phyloP scores from a whole-genome alignment of 2,329 filamentous ascomycete genomes.

The Fusarium citri region DNA sequence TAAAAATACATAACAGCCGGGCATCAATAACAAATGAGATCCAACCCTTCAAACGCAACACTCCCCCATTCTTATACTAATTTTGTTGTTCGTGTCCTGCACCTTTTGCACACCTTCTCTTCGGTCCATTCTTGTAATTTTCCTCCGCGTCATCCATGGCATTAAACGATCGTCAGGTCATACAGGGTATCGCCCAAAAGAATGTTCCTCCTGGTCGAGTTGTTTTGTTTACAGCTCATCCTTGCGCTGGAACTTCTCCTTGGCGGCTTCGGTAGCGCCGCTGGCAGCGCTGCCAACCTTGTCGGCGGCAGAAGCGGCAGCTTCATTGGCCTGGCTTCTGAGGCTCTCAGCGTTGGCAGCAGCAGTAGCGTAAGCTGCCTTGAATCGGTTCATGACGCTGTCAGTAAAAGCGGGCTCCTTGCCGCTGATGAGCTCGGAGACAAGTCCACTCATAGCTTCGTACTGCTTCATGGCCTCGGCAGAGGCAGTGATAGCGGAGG shows the following conservation, averaged over 20 bases:
- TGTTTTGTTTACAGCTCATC: constrained; percentile 55
- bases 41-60: constrained; percentile 40
- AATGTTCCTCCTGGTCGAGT: constrained; percentile 36
- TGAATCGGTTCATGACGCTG: constrained; percentile 78
- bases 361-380: constrained; percentile 77
- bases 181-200: constrained; percentile 47
- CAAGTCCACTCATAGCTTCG: constrained; percentile 74
- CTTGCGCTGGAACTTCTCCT: constrained; percentile 52
- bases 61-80: constrained; percentile 15
- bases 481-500: constrained; percentile 70
- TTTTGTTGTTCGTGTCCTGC: constrained; percentile 28
- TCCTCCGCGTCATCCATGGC: constrained; percentile 29
- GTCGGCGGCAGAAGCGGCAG: constrained; percentile 51
- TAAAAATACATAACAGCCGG: constrained; percentile 34
- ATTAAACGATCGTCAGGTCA: constrained; percentile 47
- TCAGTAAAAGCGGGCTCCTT: constrained; percentile 86
- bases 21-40: constrained; percentile 36
- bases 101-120: constrained; percentile 11
- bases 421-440: constrained; percentile 80
- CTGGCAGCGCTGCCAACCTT: constrained; percentile 54
- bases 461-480: constrained; percentile 73
- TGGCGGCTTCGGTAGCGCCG: constrained; percentile 57
- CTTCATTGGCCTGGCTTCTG: constrained; percentile 51
- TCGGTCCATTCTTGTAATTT: constrained; percentile 23
- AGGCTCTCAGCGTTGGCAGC: constrained; percentile 64